Conservation (phyloP, 2,329 filamentous ascomycete species). For the Tolypocladium tundrense region DNA sequence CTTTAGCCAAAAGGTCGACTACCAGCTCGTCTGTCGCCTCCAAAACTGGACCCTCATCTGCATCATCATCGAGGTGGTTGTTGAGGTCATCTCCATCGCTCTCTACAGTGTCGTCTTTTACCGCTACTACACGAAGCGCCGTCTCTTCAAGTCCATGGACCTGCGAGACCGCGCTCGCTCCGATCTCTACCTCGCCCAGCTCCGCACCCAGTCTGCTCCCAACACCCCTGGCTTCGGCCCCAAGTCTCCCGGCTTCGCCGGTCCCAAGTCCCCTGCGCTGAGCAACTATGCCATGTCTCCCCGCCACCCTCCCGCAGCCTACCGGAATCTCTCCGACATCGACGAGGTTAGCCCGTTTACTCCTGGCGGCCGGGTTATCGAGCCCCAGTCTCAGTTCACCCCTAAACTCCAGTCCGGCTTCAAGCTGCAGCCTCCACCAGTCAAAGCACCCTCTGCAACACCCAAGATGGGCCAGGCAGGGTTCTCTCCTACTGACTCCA, state of each 20-base stretch:
- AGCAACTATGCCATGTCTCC: conserved; percentile 45
- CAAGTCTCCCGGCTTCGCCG: conserved; percentile 34
- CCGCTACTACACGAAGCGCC: conserved; percentile 93
- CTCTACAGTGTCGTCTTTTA: conserved; percentile 96
- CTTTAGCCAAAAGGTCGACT: conserved; percentile 74
- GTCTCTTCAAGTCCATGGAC: conserved; percentile 94
- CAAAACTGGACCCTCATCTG: conserved; percentile 93
- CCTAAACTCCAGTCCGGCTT: conserved; percentile 49
- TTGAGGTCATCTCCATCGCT: conserved; percentile 82
- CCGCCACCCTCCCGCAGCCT: conserved; percentile 48
- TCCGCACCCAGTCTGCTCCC: conserved; percentile 77
- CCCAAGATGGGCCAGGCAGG: conserved; percentile 55
- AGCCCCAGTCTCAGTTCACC: conserved; percentile 54
- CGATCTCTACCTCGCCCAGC: conserved; percentile 85
- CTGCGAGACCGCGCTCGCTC: conserved; percentile 86
- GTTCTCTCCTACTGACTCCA: conserved; percentile 41
- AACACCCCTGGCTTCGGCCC: conserved; percentile 86
- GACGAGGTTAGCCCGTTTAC: conserved; percentile 38
- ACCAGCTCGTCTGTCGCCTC: conserved; percentile 82
- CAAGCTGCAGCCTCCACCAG: conserved; percentile 76
- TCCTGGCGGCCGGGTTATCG: conserved; percentile 43
- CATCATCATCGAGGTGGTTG: conserved; percentile 90
- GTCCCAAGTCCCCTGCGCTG: conserved; percentile 30
- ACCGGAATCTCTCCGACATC: conserved; percentile 38
- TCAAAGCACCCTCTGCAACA: conserved; percentile 66